Evolutionary conservation across 2,329 filamentous ascomycete species (phyloP), one percentile per base, ranked within the genome.

Genomic region (Botrytis aclada): DNA sequence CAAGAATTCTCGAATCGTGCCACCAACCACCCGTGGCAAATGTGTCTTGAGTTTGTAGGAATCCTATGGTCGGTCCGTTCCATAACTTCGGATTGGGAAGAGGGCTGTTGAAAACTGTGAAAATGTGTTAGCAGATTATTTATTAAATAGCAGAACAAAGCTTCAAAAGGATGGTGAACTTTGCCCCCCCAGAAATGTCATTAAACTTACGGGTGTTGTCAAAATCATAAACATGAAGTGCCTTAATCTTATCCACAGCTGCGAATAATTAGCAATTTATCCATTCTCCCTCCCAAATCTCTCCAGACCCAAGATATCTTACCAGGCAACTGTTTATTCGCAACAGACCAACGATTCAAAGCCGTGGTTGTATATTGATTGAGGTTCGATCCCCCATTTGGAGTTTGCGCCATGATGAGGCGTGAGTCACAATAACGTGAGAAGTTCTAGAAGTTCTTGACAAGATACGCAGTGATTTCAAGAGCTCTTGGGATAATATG

Each of bases 221-320:
- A 82, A 98, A 99, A 82, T 99, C 96, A 84, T 98, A 98, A 77
- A 99, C 88, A 81, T 98, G 95, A 70, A 99, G 89, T 14, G 89
- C 84, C 81, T 89, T 93, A 82, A 98, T 91, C 72, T 89, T 85
- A 60, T 92, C 86, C 18, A 90, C 86, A 45, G 88, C 88, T 88
- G 75, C 39, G 64, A 76, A 18, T 10, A 70, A 66, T 79, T 71
- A 79, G 75, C 65, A 64, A 43, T 47, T 22, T n/a, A 25, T 32
- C 51, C 16, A 43, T 25, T n/a, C 47, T 12, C n/a, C 32, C 3
- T 29, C 14, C n/a, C 18, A 64, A n/a, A 7, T 41, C 34, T 20
- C 6, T 8, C 16, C 29, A 9, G 9, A 41, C 32, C 64, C 25
- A 56, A 67, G 9, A 22, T 14, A 37, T 41, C 75, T 74, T 81